Conservation (phyloP, 2,329 filamentous ascomycete species). For the Blastomyces percursus region DNA sequence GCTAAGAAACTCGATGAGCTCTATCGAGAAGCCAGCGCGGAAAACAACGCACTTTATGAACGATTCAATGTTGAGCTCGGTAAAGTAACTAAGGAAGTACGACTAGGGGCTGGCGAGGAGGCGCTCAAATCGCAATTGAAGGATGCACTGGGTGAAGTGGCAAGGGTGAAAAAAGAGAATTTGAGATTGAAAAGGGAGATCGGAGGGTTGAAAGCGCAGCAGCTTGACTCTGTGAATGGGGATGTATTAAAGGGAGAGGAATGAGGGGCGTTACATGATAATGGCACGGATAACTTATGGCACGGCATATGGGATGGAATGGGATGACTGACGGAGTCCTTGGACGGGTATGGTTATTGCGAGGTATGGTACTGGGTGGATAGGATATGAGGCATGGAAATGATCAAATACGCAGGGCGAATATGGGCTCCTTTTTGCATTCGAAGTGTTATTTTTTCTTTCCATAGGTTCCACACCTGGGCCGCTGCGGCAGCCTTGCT, state of each 20-base stretch:
- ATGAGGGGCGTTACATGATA: background rate
- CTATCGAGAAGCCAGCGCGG: slow-evolving; percentile 74
- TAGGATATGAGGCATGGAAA: background rate
- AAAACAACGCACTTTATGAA: slow-evolving; percentile 88
- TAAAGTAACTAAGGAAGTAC: slow-evolving; percentile 67
- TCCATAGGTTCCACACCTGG: background rate
- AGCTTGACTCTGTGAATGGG: slow-evolving; percentile 26
- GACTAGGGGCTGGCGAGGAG: slow-evolving; percentile 65
- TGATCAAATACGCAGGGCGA: background rate
- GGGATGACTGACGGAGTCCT: background rate
- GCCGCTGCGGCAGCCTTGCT: background rate
- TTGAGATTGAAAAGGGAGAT: slow-evolving; percentile 71
- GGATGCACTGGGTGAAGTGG: slow-evolving; percentile 66
- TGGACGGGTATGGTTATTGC: background rate
- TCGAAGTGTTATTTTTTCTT: background rate
- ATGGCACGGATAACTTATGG: background rate
- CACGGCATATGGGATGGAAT: background rate
- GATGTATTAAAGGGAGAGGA: slow-evolving; percentile 18
- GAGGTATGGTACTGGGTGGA: background rate
- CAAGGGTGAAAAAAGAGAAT: slow-evolving; percentile 74
- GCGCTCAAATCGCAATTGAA: slow-evolving; percentile 61
- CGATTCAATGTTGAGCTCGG: slow-evolving; percentile 84
- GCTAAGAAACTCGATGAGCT: slow-evolving; percentile 75
- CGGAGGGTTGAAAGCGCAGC: slow-evolving; percentile 51
- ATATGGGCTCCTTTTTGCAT: background rate